Conservation (phyloP, 1,284 basidiomycete genomes). For the Ganoderma lucidum region DNA sequence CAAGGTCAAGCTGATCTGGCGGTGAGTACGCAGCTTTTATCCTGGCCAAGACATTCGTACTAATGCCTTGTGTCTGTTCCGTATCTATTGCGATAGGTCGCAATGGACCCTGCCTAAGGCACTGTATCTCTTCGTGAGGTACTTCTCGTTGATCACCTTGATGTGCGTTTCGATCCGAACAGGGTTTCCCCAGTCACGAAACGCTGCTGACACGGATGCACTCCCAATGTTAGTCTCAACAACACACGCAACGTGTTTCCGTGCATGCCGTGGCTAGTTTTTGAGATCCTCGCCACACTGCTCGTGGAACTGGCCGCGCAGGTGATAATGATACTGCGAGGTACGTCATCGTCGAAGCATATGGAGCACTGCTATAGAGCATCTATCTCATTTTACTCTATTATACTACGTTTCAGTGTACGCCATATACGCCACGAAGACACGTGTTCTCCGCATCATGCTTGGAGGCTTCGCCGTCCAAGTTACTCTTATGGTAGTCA, state of each 20-base stretch:
- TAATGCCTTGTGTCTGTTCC: neutral
- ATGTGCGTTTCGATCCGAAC: constrained; percentile 32
- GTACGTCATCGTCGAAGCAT: constrained; percentile 30
- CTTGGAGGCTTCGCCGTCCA: constrained; percentile 36
- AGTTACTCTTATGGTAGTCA: constrained; percentile 37
- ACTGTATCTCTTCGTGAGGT: constrained; percentile 40
- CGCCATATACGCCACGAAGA: constrained; percentile 41
- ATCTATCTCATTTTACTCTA: neutral
- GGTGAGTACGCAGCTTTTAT: constrained; percentile 27
- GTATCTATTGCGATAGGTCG: constrained; percentile 28
- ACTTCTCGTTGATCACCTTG: constrained; percentile 38
- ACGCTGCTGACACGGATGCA: neutral
- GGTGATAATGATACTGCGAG: constrained; percentile 43
- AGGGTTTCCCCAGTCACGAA: neutral
- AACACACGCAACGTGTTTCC: constrained; percentile 30
- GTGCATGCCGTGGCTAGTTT: constrained; percentile 42
- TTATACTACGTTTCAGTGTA: constrained; percentile 35
- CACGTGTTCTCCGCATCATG: constrained; percentile 33
- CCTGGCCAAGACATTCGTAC: neutral
- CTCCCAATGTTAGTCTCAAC: constrained; percentile 28
- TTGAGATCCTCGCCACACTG: constrained; percentile 42
- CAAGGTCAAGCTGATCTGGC: constrained; percentile 34
- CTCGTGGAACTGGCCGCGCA: constrained; percentile 41
- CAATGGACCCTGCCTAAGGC: constrained; percentile 37
- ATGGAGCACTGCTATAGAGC: neutral